Conservation (phyloP, 2,329 filamentous ascomycete species). For the Fonsecaea monophora region DNA sequence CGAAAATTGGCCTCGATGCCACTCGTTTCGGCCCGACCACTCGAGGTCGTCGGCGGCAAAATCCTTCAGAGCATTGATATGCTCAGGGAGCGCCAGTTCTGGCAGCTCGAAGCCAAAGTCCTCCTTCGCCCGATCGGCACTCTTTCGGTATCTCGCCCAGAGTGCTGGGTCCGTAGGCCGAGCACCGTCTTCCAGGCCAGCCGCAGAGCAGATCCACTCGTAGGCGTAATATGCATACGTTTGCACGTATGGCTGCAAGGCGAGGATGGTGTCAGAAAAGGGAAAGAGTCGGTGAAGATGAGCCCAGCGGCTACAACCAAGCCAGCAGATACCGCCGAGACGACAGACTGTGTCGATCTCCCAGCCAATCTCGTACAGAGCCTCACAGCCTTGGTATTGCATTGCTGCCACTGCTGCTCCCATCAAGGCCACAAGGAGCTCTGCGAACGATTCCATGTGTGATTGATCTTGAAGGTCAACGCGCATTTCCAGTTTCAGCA, state of each 20-base stretch:
- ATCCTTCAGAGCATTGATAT: slow-evolving; percentile 14
- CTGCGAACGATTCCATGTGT: slow-evolving; percentile 30
- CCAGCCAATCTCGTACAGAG: neutral
- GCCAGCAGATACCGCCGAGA: slow-evolving; percentile 20
- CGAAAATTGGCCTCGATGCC: neutral
- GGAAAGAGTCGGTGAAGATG: slow-evolving; percentile 27
- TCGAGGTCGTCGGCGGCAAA: slow-evolving; percentile 19
- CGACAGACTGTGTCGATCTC: slow-evolving; percentile 10
- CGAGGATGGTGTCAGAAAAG: slow-evolving; percentile 13
- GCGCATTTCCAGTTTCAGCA: slow-evolving; percentile 25
- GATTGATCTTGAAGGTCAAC: slow-evolving; percentile 27
- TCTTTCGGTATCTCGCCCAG: slow-evolving; percentile 10
- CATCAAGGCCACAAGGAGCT: slow-evolving; percentile 16
- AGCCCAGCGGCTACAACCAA: slow-evolving; percentile 27
- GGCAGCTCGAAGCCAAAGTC: slow-evolving; percentile 24
- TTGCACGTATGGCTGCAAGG: slow-evolving; percentile 23
- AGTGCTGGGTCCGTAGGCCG: slow-evolving; percentile 17
- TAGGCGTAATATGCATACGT: slow-evolving; percentile 22
- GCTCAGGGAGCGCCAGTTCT: slow-evolving; percentile 17
- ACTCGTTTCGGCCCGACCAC: neutral
- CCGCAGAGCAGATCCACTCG: slow-evolving; percentile 22
- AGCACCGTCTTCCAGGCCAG: neutral
- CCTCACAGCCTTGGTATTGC: neutral
- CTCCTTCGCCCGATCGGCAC: slow-evolving; percentile 1
- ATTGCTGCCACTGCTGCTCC: slow-evolving; percentile 23